Evolutionary conservation across 1,284 basidiomycete genomes (phyloP), one percentile per base, ranked within the genome.

Genomic region (Mycena citricolor): DNA sequence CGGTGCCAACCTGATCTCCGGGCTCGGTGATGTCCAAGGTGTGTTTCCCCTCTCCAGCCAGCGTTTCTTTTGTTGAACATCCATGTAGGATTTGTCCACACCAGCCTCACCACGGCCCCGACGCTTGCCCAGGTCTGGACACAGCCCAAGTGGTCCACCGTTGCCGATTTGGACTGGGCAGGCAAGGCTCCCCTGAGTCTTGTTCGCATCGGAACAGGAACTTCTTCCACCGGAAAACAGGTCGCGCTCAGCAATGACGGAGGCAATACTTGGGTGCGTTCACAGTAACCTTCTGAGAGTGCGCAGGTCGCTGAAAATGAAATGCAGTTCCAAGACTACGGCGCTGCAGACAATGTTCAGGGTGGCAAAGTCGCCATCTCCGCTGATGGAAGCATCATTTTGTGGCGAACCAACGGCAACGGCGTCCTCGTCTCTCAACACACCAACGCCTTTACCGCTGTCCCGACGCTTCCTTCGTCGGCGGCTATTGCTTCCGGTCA

Each of bases 351-450:
- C 51, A 70, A 70, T 48, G 69, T 73, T 16, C 53, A 57, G 57
- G 75, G 78, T 25, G 77, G 77, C 25, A 76, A 81, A 55, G 72
- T 83, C 23, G 77, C 79, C 8, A 52, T 80, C 26, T 80, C 77
- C 23, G 80, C 47, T 1, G 64, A 76, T 52, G 78, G 70, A 3
- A 71, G 74, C 54, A 77, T 74, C 17, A 71, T 83, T 28, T 70
- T 83, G 23, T 81, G 80, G 80, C 62, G 70, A 36, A 76, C 77
- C 5, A 60, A 56, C n/a, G 52, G 58, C 32, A 71, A 71, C 36
- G 74, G 76, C 28, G 70, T 77, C 19, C 61, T 70, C 44, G 73
- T 80, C 8, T 82, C 80, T 4, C 70, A 73, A 41, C 70, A 70
- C 52, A 71, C 69, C 6, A 67, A 64, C 35, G 42, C 74, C 2